phyloP scores from a whole-genome alignment of 192 early-diverging fungal species.

The Coemansia sp. region DNA sequence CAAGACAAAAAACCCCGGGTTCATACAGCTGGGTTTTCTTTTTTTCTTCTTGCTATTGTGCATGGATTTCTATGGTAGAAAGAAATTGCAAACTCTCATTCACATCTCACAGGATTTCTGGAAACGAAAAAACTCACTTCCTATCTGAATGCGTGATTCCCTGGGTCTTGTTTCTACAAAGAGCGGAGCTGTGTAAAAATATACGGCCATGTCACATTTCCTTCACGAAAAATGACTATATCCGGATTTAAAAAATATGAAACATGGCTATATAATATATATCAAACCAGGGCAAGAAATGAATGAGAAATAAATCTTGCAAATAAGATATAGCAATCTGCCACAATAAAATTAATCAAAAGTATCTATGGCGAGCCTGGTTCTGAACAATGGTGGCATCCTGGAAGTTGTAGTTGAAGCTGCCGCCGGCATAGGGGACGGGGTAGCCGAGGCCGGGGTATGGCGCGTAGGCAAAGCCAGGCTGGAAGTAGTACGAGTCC shows the following conservation, averaged over 20 bases:
- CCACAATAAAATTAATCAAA: neutral
- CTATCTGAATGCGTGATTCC: no score
- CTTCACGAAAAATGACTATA: neutral
- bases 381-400: constrained; percentile 45
- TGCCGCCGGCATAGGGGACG: neutral
- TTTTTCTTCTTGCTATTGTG: no score
- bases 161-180: no score
- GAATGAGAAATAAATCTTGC: neutral
- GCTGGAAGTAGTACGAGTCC: constrained; percentile 8
- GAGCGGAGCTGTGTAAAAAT: neutral
- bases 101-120: no score
- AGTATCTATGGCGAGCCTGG: constrained; percentile 15
- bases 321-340: neutral
- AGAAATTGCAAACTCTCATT: no score
- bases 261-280: neutral
- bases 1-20: no score
- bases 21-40: no score
- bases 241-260: neutral
- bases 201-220: neutral
- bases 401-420: constrained; percentile 31
- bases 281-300: neutral
- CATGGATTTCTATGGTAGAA: no score
- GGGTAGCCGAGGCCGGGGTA: neutral
- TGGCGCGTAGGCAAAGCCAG: neutral
- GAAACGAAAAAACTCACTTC: no score